Evolutionary conservation across 495 filamentous ascomycete genomes (phyloP).

Genomic region (Penicillium paradoxum): DNA sequence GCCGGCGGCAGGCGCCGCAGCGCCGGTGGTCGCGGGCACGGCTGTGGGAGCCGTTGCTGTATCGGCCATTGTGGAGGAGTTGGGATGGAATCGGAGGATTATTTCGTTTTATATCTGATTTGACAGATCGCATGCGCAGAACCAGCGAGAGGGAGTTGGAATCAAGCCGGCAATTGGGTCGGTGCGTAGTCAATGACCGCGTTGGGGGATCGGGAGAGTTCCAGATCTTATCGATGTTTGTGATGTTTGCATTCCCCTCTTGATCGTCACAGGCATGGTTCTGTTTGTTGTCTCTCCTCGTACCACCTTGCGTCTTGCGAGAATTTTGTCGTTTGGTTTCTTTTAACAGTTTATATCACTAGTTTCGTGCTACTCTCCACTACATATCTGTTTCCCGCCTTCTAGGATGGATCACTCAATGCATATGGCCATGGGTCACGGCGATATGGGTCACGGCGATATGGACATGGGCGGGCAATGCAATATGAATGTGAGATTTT

Average conservation of each 20-base stretch:
- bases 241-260: constrained; percentile 34
- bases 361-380: background rate
- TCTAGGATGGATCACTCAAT: constrained; percentile 35
- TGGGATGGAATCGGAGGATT: background rate
- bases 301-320: background rate
- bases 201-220: constrained; percentile 16
- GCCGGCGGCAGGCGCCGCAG: constrained; percentile 15
- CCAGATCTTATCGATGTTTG: constrained; percentile 39
- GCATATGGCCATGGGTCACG: constrained; percentile 44
- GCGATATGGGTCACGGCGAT: constrained; percentile 38
- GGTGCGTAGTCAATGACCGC: constrained; percentile 4
- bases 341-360: background rate
- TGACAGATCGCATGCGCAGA: background rate
- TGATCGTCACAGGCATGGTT: constrained; percentile 4
- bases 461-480: constrained; percentile 60
- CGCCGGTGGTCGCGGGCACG: constrained; percentile 16
- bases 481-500: constrained; percentile 73
- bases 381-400: background rate
- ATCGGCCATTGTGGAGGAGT: constrained; percentile 45
- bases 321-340: background rate
- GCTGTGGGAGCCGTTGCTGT: constrained; percentile 39
- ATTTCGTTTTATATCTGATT: background rate
- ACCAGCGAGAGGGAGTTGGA: background rate
- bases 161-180: background rate
- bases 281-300: constrained; percentile 6